Conservation (phyloP, 164 flowering plant species). For the Liriodendron chinense region DNA sequence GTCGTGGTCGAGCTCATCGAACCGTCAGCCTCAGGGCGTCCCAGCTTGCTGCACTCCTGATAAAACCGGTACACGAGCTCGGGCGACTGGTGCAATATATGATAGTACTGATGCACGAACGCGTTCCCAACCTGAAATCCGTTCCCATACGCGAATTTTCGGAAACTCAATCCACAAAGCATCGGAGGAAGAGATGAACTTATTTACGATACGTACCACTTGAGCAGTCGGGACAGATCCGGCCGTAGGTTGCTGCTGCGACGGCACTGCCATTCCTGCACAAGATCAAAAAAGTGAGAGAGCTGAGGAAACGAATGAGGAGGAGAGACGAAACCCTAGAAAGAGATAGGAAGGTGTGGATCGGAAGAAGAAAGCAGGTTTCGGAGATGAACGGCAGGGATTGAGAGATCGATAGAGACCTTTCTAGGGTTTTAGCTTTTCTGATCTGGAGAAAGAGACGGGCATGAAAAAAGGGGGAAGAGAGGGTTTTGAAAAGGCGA, state of each 20-base stretch:
- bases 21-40: conserved; percentile 61
- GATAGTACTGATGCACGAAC: conserved; percentile 73
- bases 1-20: conserved; percentile 54
- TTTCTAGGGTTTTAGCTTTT: too few relatives aligned
- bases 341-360: background rate
- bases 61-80: conserved; percentile 63
- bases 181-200: background rate
- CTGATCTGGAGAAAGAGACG: background rate
- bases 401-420: too few relatives aligned
- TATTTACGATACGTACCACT: conserved; percentile 29
- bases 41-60: conserved; percentile 61
- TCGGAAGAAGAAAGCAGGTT: background rate
- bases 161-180: background rate
- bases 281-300: background rate
- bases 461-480: background rate
- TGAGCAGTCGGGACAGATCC: conserved; percentile 39
- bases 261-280: conserved; percentile 35
- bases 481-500: background rate
- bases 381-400: background rate
- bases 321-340: background rate
- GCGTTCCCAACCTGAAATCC: conserved; percentile 69
- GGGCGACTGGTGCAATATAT: conserved; percentile 64
- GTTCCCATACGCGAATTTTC: background rate
- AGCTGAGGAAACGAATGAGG: background rate
- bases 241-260: conserved; percentile 30